phyloP scores from a whole-genome alignment of 2,329 filamentous ascomycete species.

The Trichoderma koningii region DNA sequence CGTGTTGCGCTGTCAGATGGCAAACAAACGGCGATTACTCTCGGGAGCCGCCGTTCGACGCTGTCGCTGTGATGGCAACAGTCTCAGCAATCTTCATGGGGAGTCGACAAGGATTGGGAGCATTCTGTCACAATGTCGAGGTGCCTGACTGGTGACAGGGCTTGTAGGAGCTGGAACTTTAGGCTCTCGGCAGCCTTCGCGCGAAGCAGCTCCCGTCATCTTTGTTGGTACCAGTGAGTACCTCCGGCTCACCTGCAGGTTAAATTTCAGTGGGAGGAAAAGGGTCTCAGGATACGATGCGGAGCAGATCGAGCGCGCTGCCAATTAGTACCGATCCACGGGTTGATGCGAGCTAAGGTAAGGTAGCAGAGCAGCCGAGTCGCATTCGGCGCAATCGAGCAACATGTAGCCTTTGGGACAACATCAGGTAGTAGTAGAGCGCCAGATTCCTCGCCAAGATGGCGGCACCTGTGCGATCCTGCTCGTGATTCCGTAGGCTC shows the following conservation, averaged over 20 bases:
- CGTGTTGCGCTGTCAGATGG: conserved; percentile 6
- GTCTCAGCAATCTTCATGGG: neutral
- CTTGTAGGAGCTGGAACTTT: too few relatives aligned
- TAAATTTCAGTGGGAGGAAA: conserved; percentile 18
- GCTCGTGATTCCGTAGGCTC: neutral
- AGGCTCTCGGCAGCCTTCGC: too few relatives aligned
- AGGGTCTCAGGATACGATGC: conserved; percentile 5
- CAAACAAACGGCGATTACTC: neutral
- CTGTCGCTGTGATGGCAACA: neutral
- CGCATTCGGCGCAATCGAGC: neutral
- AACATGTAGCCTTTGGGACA: neutral
- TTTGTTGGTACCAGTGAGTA: neutral
- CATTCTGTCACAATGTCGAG: too few relatives aligned
- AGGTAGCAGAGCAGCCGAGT: neutral
- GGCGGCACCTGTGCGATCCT: conserved; percentile 18
- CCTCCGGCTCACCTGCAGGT: conserved; percentile 2
- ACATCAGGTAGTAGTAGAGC: neutral
- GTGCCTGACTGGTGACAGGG: too few relatives aligned
- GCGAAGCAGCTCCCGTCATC: too few relatives aligned
- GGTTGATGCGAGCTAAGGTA: neutral
- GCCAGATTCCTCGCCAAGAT: conserved; percentile 13
- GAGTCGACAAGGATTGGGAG: too few relatives aligned
- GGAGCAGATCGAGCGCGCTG: conserved; percentile 8
- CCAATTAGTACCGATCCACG: neutral
- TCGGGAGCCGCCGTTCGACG: neutral